Evolutionary conservation across 768 basidiomycete species (phyloP), one percentile per base, ranked within the genome.

Genomic region (Agrocybe chaxingu): DNA sequence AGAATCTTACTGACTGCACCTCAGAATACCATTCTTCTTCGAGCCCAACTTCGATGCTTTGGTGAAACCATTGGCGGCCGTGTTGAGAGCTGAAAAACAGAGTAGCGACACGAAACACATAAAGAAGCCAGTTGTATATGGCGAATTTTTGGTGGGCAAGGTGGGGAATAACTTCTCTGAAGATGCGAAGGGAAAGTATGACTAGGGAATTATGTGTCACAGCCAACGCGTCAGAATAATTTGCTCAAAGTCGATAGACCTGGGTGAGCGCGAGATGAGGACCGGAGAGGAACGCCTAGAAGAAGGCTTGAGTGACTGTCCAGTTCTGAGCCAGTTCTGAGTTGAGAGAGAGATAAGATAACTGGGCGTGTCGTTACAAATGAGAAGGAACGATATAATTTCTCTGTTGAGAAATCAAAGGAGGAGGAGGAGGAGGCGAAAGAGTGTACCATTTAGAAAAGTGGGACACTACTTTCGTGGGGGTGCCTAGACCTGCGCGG

Each of bases 11-110:
- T 48, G 12, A 12, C 30, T 38, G 19, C 24, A 41, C 49, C 42
- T 0, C 50, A 92, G 89, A 7, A 77, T 95, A 13, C 94, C 94
- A 0, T 96, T 96, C 70, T 97, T 97, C 76, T 96, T 89, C 55
- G 94, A 96, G 65, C 93, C 94, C 0, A 91, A 89, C 50, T 92
- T 91, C 59, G 72, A 84, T 52, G 88, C 92, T 0, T 50, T 71
- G 1, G 70, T 97, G 42, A 67, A 75, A 55, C 88, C 92, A 0
- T 69, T 95, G 5, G 71, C 73, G 3, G 83, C 84, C 5, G 84
- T 82, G 0, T 59, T 75, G 24, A 77, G 84, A 32, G 58, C 78
- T 51, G 56, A 56, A 24, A 52, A 59, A 1, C 50, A 60, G n/a
- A 52, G 37, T 8, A 32, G 32, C 29, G 42, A 54, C 12, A 44